These are phyloP conservation scores for Cladophialophora carrionii DNA, from an alignment of 2,329 filamentous ascomycete species.

Conservation along the genomic window DNA sequence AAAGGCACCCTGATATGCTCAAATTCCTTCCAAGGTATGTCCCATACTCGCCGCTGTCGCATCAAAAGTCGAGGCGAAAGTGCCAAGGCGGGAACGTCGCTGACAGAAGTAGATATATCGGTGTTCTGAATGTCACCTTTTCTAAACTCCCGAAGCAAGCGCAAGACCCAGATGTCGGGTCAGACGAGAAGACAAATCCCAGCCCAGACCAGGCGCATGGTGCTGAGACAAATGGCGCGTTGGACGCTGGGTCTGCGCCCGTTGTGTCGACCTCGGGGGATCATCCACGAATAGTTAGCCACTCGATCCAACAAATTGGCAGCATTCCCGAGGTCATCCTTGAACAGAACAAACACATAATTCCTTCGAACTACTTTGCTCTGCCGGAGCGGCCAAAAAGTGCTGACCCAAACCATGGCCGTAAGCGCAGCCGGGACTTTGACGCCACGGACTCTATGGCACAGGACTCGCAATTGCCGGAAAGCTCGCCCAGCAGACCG, in stretches of 20 bases:
- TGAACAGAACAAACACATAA: slow-evolving; percentile 90
- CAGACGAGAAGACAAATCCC: slow-evolving; percentile 10
- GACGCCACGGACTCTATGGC: slow-evolving; percentile 1
- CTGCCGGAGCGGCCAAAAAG: slow-evolving; percentile 55
- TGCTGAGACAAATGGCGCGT: slow-evolving; percentile 3
- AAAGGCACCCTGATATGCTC: slow-evolving; percentile 83
- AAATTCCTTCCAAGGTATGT: slow-evolving; percentile 78
- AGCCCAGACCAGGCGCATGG: background rate
- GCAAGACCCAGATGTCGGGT: slow-evolving; percentile 15
- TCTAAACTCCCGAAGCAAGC: slow-evolving; percentile 74
- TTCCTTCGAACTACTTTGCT: slow-evolving; percentile 80
- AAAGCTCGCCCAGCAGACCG: slow-evolving; percentile 30
- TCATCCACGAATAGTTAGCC: slow-evolving; percentile 63
- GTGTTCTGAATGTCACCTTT: slow-evolving; percentile 94
- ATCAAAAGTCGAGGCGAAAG: background rate
- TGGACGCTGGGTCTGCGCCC: slow-evolving; percentile 4
- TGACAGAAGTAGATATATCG: slow-evolving; percentile 67
- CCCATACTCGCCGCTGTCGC: background rate
- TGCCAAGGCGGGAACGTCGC: background rate
- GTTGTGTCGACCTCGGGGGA: slow-evolving; percentile 35
- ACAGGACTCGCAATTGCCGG: slow-evolving; percentile 1
- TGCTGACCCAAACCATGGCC: slow-evolving; percentile 41
- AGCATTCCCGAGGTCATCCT: slow-evolving; percentile 88
- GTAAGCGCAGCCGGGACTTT: slow-evolving; percentile 30
- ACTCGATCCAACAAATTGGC: slow-evolving; percentile 70